These are phyloP conservation scores for Beta lomatogona DNA, from an alignment of 179 eudicot species.

Conservation along the genomic window DNA sequence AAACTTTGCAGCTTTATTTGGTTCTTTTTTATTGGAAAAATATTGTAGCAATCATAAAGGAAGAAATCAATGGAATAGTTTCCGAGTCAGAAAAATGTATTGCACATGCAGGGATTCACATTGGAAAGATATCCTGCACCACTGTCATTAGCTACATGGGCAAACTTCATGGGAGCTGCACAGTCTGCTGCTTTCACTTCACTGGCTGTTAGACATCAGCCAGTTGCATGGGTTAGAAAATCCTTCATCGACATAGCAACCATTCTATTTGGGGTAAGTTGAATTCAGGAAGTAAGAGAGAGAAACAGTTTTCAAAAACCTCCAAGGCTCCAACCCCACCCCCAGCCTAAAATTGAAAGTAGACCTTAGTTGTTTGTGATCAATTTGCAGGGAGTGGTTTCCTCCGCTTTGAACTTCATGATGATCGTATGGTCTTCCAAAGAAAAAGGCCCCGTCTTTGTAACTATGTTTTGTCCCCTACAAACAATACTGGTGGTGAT, in stretches of 20 bases:
- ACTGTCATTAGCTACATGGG: slow-evolving; percentile 49
- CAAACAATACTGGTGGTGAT: slow-evolving; percentile 49
- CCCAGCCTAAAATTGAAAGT: not conserved
- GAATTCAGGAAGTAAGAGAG: not conserved
- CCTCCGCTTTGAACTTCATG: slow-evolving; percentile 47
- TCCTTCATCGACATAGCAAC: slow-evolving; percentile 43
- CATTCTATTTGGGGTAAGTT: slow-evolving; percentile 50
- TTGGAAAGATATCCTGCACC: slow-evolving; percentile 51
- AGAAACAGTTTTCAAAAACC: not conserved
- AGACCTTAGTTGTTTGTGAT: not conserved
- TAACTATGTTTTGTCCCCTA: slow-evolving; percentile 50
- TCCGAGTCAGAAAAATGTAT: slow-evolving; percentile 1
- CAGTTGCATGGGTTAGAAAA: slow-evolving; percentile 32
- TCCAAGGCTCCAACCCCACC: not conserved
- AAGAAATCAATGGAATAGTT: not conserved
- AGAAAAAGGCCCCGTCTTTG: slow-evolving; percentile 53
- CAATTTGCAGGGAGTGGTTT: slow-evolving; percentile 47
- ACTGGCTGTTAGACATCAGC: slow-evolving; percentile 37
- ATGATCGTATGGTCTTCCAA: slow-evolving; percentile 46
- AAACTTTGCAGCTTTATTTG: too few relatives aligned
- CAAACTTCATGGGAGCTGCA: slow-evolving; percentile 52
- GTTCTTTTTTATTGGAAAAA: too few relatives aligned
- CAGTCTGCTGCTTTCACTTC: slow-evolving; percentile 48
- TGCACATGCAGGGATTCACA: slow-evolving; percentile 40
- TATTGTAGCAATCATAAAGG: not conserved